Base-by-base conservation (phyloP, 371 early-diverging fungal species). In the Rhizomucor miehei region DNA sequence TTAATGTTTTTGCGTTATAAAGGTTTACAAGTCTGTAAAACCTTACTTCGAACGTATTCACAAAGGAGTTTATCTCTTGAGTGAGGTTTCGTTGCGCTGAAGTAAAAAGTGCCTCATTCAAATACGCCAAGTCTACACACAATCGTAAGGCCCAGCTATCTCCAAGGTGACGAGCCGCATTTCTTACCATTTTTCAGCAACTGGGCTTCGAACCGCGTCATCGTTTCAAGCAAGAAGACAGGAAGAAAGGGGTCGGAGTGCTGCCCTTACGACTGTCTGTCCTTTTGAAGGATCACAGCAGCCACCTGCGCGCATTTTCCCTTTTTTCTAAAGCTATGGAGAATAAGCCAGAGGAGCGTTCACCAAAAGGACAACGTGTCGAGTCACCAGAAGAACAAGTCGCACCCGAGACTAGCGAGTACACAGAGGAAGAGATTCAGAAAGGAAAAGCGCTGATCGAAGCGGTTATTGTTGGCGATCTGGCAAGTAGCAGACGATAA, bases 381-480 rank as follows among this genome's bases (percentile, higher is more conserved):
- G 47, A 55, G 20, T 29, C 29, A 8, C 4, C 38, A 6, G 41
- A 38, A 16, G 23, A 52, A n/a, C 12, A 50, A 20, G 51, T 39
- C 39, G 51, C 14, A 38, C 24, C 21, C 2, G 36, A 50, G 11
- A n/a, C 14, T n/a, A 23, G 40, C 20, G 44, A 29, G 8, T 77
- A 77, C 37, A 63, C 68, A 9, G 67, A 56, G 23, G 67, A 73
- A 51, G 78, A 78, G 19, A 46, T 71, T 17, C 51, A 60, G 37
- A 48, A 65, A 20, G 78, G 78, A 17, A 38, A 54, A 25, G 65
- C 57, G 17, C 57, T 78, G 14, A 57, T 78, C 25, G 52, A 54
- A 20, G 73, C 75, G 40, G 66, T 78, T 35, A 52, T 57, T 35
- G 67, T 59, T 21, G 69, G 71, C 46, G 68, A 78, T 65, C 62